These are phyloP conservation scores for Boletales sp. DNA, from an alignment of 768 basidiomycete genomes.

Conservation along the genomic window DNA sequence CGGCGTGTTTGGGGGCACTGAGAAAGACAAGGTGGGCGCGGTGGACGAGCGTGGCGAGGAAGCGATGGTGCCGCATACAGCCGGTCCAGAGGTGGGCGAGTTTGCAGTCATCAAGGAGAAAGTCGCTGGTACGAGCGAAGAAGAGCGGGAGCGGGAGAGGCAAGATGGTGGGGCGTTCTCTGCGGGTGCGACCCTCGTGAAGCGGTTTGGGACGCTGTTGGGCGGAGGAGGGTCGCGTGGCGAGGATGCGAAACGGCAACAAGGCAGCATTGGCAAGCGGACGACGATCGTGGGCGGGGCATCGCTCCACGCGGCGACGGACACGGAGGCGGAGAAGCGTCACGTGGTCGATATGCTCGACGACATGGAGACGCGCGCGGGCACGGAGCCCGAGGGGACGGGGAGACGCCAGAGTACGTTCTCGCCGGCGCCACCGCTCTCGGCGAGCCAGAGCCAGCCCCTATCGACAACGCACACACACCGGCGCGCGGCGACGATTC, in stretches of 20 bases:
- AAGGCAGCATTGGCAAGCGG: constrained; percentile 40
- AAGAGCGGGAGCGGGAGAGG: constrained; percentile 17
- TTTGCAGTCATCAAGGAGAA: constrained; percentile 45
- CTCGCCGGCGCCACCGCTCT: constrained; percentile 30
- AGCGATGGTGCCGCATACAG: constrained; percentile 51
- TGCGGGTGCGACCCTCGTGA: constrained; percentile 67
- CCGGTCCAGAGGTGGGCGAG: constrained; percentile 57
- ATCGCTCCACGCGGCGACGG: constrained; percentile 36
- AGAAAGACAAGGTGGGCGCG: constrained; percentile 13
- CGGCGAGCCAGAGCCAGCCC: constrained; percentile 52
- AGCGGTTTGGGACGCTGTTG: constrained; percentile 72
- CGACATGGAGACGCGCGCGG: constrained; percentile 11
- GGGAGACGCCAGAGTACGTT: constrained; percentile 18
- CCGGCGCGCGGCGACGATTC: constrained; percentile 72
- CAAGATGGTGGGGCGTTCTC: constrained; percentile 37
- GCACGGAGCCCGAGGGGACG: constrained; percentile 19
- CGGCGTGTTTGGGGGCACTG: constrained; percentile 51
- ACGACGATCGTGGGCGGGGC: constrained; percentile 50
- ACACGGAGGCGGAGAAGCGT: constrained; percentile 33
- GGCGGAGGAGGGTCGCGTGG: constrained; percentile 42
- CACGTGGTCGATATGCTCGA: constrained; percentile 16
- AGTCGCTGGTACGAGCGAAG: constrained; percentile 12
- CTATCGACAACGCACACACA: constrained; percentile 47
- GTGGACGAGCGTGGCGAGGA: constrained; percentile 43
- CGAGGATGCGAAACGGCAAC: constrained; percentile 39